Conservation (phyloP, 495 filamentous ascomycete genomes). For the Cercophora scortea region DNA sequence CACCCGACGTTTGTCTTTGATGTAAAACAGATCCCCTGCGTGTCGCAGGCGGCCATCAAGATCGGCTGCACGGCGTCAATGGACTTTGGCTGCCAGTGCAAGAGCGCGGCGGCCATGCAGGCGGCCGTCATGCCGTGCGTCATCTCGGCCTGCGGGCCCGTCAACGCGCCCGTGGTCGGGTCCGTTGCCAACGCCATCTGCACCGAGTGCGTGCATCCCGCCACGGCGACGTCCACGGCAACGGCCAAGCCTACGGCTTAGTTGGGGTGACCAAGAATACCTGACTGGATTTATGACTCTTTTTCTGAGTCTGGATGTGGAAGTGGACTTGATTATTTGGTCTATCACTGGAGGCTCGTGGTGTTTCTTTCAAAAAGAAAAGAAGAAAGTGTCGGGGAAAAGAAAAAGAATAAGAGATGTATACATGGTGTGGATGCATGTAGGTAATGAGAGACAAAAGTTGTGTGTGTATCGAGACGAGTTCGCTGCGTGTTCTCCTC, state of each 20-base stretch:
- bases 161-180: slow-evolving; percentile 3
- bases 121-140: slow-evolving; percentile 8
- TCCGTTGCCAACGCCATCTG: slow-evolving; percentile 9
- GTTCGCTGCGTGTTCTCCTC: too few relatives aligned
- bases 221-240: background rate
- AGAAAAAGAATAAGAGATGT: too few relatives aligned
- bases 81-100: slow-evolving; percentile 13
- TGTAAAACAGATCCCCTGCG: slow-evolving; percentile 1
- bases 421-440: too few relatives aligned
- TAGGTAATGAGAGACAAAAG: too few relatives aligned
- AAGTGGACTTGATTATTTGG: too few relatives aligned
- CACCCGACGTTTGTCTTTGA: background rate
- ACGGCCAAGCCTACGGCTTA: background rate
- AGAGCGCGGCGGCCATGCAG: slow-evolving; percentile 6
- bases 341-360: too few relatives aligned
- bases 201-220: slow-evolving; percentile 1
- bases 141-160: background rate
- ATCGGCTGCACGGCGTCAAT: slow-evolving; percentile 6
- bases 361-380: too few relatives aligned
- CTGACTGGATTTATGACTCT: too few relatives aligned
- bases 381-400: too few relatives aligned
- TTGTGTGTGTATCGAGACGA: too few relatives aligned
- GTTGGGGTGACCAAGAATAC: too few relatives aligned
- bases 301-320: too few relatives aligned
- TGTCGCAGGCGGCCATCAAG: background rate